Evolutionary conservation across 2,329 filamentous ascomycete genomes (phyloP), one percentile per base, ranked within the genome.

Genomic region (Aspergillus sp.): DNA sequence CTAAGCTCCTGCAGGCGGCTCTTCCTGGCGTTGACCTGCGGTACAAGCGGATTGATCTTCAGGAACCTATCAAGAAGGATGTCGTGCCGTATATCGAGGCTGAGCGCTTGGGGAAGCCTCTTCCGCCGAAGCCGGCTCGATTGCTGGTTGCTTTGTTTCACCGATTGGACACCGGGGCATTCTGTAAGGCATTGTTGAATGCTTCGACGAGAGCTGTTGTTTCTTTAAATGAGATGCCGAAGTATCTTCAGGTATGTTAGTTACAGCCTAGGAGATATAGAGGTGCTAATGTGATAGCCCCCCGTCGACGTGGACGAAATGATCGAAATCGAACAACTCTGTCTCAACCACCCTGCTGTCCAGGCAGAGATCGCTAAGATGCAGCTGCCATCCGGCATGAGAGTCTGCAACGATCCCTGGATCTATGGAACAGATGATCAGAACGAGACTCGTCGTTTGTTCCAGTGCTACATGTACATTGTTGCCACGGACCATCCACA

Each of bases 41-140:
- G 5, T 83, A 81, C 74, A 88, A 88, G 68, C 79, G 78, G 55
- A 77, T 88, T 44, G 86, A 81, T 19, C 71, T 86, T 3, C 76
- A 83, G 45, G 82, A 86, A 58, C 83, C 83, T 3, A 71, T 74
- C 35, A 86, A 86, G 71, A 69, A 69, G 33, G 73, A 80, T 53
- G 72, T 75, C 52, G 60, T 82, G 5, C 74, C 76, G n/a, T 85
- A 84, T 61, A 68, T 81, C 15, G 81, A 83, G 44, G 83, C 81
- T 33, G 83, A 86, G 60, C 75, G 81, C 48, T 68, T 68, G 25
- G 74, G 77, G 22, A 64, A 65, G 17, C 68, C 74, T 3, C 68
- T 78, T 2, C 74, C 76, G 3, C 67, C 66, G 3, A 73, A 73
- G 45, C 81, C 80, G 15, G 69, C 71, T 10, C 74, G 73, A 51